Evolutionary conservation across 345 rosid species (phyloP), one percentile per base, ranked within the genome.

Genomic region (Anastatica hierochuntica): DNA sequence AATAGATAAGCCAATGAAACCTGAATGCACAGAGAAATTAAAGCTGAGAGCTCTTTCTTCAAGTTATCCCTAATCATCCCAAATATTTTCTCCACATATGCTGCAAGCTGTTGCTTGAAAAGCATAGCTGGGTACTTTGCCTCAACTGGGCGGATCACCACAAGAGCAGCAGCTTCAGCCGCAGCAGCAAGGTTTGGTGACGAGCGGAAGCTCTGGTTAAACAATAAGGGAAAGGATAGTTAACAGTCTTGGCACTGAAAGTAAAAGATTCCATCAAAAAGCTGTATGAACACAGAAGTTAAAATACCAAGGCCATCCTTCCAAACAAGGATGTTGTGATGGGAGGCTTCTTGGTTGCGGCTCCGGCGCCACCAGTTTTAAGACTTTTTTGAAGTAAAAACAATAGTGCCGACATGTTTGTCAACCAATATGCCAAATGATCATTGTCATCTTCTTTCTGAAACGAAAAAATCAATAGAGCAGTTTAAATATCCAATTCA

Each of bases 71-170:
- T 76, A 58, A 92, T 76, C 60, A 92, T 92, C 60, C 99, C 99
- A 56, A 83, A 92, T 49, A 92, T 92, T 64, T 85, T 92, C 79
- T 92, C 99, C 51, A 92, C 94, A 58, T 83, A 88, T 4, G 99
- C 99, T 15, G 99, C 94, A 56, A 92, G 88, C 72, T 92, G 99
- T 72, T 88, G 97, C 63, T 88, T 92, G 74, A 92, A 92, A 66
- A 92, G 97, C 63, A 92, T 76, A 56, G 98, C 98, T 19, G 98
- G 98, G 63, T 92, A 88, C 69, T 83, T 92, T 4, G 98, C 98
- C 72, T 92, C 98, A 29, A 88, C 95, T 62, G 85, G 90, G 43
- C 90, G 95, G 56, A 92, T 78, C 23, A 85, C 88, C 0, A 81
- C 69, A 43, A 76, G 71, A 43, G 81, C 88, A 58, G 96, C 81